These are phyloP conservation scores for Pyrus pyrifolia DNA, from an alignment of 306 rosid species.

Conservation along the genomic window DNA sequence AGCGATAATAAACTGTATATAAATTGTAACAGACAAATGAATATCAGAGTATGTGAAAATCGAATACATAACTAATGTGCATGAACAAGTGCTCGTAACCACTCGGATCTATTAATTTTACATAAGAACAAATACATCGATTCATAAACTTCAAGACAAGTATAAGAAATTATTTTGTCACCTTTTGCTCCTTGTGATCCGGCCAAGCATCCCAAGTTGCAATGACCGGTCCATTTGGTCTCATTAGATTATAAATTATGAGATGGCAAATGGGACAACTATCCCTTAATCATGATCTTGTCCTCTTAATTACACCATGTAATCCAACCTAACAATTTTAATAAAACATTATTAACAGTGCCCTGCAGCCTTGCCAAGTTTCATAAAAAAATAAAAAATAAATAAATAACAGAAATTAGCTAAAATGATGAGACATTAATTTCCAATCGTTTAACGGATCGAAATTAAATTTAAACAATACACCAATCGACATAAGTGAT, in stretches of 20 bases:
- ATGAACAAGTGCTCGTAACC: no score
- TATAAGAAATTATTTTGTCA: neutral
- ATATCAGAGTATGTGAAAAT: no score
- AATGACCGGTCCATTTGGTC: no score
- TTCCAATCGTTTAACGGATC: neutral
- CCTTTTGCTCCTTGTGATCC: neutral
- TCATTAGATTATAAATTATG: neutral
- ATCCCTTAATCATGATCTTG: neutral
- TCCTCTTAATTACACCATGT: neutral
- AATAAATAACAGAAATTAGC: neutral
- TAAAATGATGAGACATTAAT: no score
- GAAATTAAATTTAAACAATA: no score
- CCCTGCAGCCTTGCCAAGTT: constrained; percentile 3
- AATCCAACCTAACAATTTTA: neutral
- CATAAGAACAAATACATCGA: neutral
- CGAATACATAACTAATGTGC: no score
- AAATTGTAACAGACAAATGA: no score
- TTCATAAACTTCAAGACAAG: neutral
- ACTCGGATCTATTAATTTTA: no score
- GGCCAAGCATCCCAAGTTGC: neutral
- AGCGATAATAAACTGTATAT: no score
- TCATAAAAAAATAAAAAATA: neutral
- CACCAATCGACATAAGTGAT: no score
- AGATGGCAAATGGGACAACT: neutral
- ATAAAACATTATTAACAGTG: neutral